Evolutionary conservation across 225 moss, liverwort and hornwort genomes (phyloP).

Genomic region (Pseudisothecium myosuroides): DNA sequence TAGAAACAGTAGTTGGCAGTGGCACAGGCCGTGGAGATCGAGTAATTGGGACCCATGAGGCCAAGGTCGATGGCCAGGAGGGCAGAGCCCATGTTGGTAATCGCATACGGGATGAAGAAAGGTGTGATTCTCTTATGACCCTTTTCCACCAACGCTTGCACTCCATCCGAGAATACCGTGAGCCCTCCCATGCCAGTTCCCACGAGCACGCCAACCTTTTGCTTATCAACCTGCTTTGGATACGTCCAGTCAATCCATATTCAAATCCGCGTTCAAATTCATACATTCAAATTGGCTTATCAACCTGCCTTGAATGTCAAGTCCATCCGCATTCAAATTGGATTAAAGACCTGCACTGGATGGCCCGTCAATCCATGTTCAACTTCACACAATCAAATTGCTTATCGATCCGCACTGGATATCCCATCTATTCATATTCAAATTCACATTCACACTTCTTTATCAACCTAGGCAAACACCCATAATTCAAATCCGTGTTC

Average conservation of each 20-base stretch:
- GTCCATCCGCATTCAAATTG: not conserved
- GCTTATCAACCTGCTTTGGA: conserved; percentile 71
- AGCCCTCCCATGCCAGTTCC: conserved; percentile 98
- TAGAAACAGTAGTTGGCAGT: conserved; percentile 98
- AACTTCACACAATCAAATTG: not conserved
- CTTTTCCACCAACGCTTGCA: conserved; percentile 90
- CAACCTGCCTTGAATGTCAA: not conserved
- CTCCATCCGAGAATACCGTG: conserved; percentile 89
- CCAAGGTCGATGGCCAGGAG: conserved; percentile 87
- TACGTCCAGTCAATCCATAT: not conserved
- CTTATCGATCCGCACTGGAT: not conserved
- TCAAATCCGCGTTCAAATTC: not conserved
- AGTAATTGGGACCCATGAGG: conserved; percentile 92
- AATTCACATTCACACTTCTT: not conserved
- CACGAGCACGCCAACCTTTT: conserved; percentile 77
- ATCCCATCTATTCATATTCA: not conserved
- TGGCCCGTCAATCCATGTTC: not conserved
- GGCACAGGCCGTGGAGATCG: conserved; percentile 93
- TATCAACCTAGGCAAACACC: not conserved
- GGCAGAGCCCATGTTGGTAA: conserved; percentile 95
- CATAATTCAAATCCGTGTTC: not conserved
- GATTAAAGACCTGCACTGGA: conserved; percentile 53
- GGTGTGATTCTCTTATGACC: conserved; percentile 90
- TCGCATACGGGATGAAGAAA: conserved; percentile 92
- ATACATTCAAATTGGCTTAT: not conserved